Base-by-base conservation (phyloP, 345 rosid genomes). In the Microthlaspi erraticum region DNA sequence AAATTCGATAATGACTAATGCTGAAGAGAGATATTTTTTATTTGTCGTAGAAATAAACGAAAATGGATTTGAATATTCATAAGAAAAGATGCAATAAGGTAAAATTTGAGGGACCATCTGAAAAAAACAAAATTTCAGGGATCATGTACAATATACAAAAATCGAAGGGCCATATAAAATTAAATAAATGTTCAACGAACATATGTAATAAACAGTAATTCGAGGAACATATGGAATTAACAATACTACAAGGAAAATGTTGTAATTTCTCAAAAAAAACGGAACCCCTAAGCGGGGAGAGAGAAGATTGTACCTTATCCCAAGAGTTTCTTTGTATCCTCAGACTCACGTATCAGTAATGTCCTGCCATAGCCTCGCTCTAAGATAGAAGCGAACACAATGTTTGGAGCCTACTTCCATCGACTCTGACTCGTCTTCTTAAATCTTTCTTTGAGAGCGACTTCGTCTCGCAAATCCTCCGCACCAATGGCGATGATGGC, bases 251-350 rank as follows among this genome's bases (percentile, higher is more conserved):
- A 11, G 13, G 44, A 33, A 18, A 48, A 12, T 48, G 0, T 18
- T 18, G 38, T n/a, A 50, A 38, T 38, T 38, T 51, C 19, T 13
- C 20, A 5, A 2, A 64, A 39, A 39, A 52, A 5, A 39, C 0
- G 13, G 60, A 33, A 5, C 60, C n/a, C n/a, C n/a, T n/a, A 38
- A 51, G 23, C 26, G 26, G 19, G 23, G 42, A 38, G 32, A 64
- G 0, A n/a, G n/a, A n/a, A 17, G 44, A 8, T 2, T 66, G n/a
- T n/a, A 67, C 52, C 63, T 67, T 67, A 54, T 41, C 61, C 32
- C 11, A 17, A 54, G 7, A 32, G 53, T 7, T 66, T 41, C 19
- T 32, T 64, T 55, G 56, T 46, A 20, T 57, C 73, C 64, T 5
- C 42, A 67, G 17, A 56, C 61, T 56, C 46, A 26, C 29, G 29